phyloP scores from a whole-genome alignment of 2,329 filamentous ascomycete genomes.

The Bipolaris cookei region DNA sequence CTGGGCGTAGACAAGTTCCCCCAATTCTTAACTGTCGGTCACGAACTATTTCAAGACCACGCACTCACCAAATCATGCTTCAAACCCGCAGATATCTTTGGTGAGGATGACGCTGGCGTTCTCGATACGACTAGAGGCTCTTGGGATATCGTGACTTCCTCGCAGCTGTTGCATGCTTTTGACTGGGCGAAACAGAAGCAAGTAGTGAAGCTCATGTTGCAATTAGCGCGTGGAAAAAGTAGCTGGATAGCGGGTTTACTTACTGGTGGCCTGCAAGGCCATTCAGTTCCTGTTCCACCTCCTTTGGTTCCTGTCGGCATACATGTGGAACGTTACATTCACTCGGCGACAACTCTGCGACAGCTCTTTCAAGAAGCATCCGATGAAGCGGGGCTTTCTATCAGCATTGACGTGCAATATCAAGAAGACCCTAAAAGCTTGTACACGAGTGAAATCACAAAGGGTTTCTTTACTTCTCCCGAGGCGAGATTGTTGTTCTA shows the following conservation, averaged over 20 bases:
- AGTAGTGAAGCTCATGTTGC: not conserved
- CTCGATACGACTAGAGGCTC: not conserved
- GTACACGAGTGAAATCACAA: not conserved
- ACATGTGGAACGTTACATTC: not conserved
- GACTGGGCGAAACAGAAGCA: not conserved
- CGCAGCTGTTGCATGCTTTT: not conserved
- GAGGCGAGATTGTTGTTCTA: not conserved
- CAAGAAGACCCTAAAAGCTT: not conserved
- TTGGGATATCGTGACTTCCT: not conserved
- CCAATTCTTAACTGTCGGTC: not conserved
- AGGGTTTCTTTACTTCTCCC: not conserved
- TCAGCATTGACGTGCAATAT: not conserved
- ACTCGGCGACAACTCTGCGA: not conserved
- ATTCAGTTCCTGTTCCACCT: not conserved
- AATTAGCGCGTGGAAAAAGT: not conserved
- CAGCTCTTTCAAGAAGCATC: not conserved
- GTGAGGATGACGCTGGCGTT: not conserved
- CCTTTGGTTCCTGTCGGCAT: not conserved
- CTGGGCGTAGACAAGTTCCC: not conserved
- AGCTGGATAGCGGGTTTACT: not conserved
- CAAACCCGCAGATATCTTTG: not conserved
- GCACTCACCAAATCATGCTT: not conserved
- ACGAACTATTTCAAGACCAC: not conserved
- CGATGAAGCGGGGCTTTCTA: not conserved
- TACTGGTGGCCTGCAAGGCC: not conserved